Base-by-base conservation (phyloP, 345 rosid genomes). In the Geranium rotundifolium region DNA sequence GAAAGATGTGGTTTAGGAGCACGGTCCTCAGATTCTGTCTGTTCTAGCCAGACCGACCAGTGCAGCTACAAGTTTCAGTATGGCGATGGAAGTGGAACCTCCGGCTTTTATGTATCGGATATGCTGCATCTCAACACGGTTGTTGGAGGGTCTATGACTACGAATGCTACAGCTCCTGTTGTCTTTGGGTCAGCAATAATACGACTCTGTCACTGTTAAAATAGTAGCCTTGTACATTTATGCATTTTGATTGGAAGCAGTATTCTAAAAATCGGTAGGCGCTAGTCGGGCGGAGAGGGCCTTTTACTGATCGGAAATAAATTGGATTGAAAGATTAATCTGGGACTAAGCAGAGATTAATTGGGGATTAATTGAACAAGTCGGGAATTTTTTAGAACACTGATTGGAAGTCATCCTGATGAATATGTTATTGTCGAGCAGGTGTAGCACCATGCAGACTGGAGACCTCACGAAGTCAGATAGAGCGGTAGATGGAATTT, bases 71-170 rank as follows among this genome's bases (percentile, higher is more conserved):
- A 85, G 3, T 90, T 93, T 69, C 97, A 88, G 58, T 93, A 93
- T 41, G 97, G 95, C 19, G 99, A 93, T 79, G 99, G 99, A 29
- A 90, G 99, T 71, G 95, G 95, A 15, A 88, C 96, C 13, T 83
- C 96, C 0, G 99, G 99, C 58, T 86, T 84, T 69, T 93, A 90
- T 64, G 89, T 90, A 39, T 65, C 84, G 2, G 99, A 93, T 75
- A 55, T 81, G 69, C 67, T 93, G 72, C 88, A 81, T 23, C 76
- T 90, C 19, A 74, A 81, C 54, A 69, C 78, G 30, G 65, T 90
- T 69, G 67, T 79, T 2, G 86, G 85, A 31, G 84, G 79, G 62
- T 71, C 93, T 56, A 16, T 79, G 66, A 76, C 64, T 20, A 66
- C 80, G 54, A 93, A 84, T 82, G 82, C 89, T 39, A 71, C 99